phyloP scores from a whole-genome alignment of 2,329 filamentous ascomycete species.

The Graphilbum fragrans region DNA sequence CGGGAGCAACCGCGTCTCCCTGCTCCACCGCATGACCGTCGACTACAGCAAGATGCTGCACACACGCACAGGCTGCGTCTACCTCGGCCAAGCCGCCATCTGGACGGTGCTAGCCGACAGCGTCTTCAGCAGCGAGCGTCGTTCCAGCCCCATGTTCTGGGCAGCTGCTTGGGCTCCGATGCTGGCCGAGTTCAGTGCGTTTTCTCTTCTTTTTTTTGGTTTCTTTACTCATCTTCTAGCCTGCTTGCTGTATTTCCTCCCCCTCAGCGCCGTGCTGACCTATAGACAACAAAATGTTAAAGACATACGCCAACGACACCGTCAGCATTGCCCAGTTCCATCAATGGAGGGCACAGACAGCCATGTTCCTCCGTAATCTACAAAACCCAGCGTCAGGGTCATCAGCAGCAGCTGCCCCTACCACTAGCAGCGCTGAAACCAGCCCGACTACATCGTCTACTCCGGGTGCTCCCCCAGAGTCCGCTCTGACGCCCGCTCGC shows the following conservation, averaged over 20 bases:
- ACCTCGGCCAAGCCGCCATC: constrained; percentile 5
- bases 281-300: neutral
- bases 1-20: no score
- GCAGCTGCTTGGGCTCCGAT: constrained; percentile 1
- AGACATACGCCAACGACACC: neutral
- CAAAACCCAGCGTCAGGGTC: no score
- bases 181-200: constrained; percentile 2
- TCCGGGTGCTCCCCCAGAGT: no score
- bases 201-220: neutral
- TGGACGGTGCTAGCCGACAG: constrained; percentile 5
- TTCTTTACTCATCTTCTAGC: no score
- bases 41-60: constrained; percentile 1
- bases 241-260: no score
- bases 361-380: constrained; percentile 1
- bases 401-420: no score
- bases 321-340: constrained; percentile 1
- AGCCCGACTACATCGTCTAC: no score
- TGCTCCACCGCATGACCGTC: constrained; percentile 3
- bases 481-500: no score
- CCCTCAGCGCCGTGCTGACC: no score
- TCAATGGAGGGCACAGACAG: constrained; percentile 7
- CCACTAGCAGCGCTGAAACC: no score
- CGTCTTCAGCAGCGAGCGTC: constrained; percentile 4
- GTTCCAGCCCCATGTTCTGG: constrained; percentile 8
- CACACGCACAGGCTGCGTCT: neutral